Percentiles rank a stretch among this genome's conserved stretches.
Conservation (phyloP, 306 rosid species). For the Fragaria ananassa region DNA sequence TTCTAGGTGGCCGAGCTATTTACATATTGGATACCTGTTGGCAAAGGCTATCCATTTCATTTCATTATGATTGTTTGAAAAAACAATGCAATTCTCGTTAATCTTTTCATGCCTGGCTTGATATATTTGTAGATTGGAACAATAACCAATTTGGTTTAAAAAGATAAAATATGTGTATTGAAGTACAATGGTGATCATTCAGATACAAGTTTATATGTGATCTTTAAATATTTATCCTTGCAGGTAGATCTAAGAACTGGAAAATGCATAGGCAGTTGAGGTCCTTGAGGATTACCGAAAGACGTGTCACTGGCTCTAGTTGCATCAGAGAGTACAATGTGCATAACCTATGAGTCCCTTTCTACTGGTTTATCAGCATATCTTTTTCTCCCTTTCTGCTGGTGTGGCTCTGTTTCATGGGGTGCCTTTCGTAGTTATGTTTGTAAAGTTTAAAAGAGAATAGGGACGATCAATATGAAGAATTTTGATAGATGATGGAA, state of each 20-base stretch:
- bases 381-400: neutral
- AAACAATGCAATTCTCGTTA: neutral
- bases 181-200: neutral
- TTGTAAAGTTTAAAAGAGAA: neutral
- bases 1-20: neutral
- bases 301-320: neutral
- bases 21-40: neutral
- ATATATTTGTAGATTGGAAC: neutral
- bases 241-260: slow-evolving; percentile 17
- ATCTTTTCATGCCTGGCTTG: neutral
- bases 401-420: neutral
- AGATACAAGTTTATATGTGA: neutral
- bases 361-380: neutral
- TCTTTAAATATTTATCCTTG: neutral
- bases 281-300: neutral
- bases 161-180: neutral
- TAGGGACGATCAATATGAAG: neutral
- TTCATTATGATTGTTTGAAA: neutral
- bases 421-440: neutral
- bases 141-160: neutral
- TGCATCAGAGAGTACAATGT: neutral
- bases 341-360: slow-evolving; percentile 3
- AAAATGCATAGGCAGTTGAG: neutral
- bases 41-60: neutral
- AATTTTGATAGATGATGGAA: neutral